Percentiles rank a stretch among this genome's conserved stretches.
phyloP scores from a whole-genome alignment of 208 protist genomes.

The Spongospora subterranea region DNA sequence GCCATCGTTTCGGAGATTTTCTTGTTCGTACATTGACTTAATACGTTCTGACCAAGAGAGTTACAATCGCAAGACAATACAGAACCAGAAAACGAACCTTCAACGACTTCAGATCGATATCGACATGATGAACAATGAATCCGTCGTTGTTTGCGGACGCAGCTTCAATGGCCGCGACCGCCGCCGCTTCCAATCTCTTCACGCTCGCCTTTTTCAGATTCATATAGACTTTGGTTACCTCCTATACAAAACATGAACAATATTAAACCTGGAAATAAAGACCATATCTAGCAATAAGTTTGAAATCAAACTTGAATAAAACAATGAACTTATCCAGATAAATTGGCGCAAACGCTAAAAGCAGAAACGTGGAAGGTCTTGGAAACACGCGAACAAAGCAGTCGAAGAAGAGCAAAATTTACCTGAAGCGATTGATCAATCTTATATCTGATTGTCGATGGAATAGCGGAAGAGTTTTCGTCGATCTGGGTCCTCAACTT shows the following conservation, averaged over 20 bases:
- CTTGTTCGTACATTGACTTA: not conserved
- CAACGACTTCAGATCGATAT: slow-evolving; percentile 44
- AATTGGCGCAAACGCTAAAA: no score
- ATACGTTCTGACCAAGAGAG: not conserved
- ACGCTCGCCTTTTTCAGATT: not conserved
- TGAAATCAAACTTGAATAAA: no score
- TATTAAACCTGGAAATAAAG: no score
- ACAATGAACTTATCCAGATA: no score
- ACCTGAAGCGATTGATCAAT: not conserved
- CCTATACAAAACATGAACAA: no score
- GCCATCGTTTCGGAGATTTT: not conserved
- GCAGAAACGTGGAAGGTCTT: no score
- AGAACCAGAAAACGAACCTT: slow-evolving; percentile 13
- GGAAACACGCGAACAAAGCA: no score
- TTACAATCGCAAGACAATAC: not conserved
- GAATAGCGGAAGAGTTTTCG: not conserved
- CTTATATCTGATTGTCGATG: not conserved
- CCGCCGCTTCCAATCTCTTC: slow-evolving; percentile 4
- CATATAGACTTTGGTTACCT: not conserved
- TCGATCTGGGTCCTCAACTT: slow-evolving; percentile 6
- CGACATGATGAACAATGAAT: slow-evolving; percentile 16
- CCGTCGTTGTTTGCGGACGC: not conserved
- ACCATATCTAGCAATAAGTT: no score
- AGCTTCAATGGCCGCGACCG: not conserved
- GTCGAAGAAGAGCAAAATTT: no score